Conservation (phyloP, 495 filamentous ascomycete genomes). For the Hamigera avellanea region DNA sequence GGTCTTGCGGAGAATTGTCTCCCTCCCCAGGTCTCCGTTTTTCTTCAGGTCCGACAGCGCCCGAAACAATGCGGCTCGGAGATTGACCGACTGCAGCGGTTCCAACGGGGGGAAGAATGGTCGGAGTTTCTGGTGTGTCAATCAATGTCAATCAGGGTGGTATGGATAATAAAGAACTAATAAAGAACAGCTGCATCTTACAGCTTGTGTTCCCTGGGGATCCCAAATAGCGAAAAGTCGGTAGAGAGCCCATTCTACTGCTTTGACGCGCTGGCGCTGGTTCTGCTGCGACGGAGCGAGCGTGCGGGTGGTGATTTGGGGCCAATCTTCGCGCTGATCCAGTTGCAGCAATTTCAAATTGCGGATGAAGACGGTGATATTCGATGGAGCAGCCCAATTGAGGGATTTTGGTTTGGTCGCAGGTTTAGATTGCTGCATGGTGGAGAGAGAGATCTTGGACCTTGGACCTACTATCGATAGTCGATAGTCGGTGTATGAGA, state of each 20-base stretch:
- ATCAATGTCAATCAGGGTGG: slow-evolving; percentile 1
- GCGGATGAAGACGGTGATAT: slow-evolving; percentile 59
- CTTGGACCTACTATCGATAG: background rate
- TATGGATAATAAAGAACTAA: slow-evolving; percentile 1
- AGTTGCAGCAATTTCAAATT: slow-evolving; percentile 72
- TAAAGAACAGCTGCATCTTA: slow-evolving; percentile 19
- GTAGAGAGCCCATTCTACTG: slow-evolving; percentile 77
- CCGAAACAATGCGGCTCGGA: slow-evolving; percentile 74
- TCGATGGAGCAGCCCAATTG: slow-evolving; percentile 34
- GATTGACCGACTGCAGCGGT: slow-evolving; percentile 76
- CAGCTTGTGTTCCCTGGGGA: slow-evolving; percentile 56
- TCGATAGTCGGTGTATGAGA: background rate
- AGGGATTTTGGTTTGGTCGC: slow-evolving; percentile 21
- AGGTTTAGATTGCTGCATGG: slow-evolving; percentile 22
- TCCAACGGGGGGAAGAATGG: slow-evolving; percentile 84
- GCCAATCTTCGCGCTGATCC: slow-evolving; percentile 67
- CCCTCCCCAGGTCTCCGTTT: slow-evolving; percentile 66
- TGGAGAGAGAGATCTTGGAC: background rate
- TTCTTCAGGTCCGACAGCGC: slow-evolving; percentile 73
- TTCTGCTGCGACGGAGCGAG: slow-evolving; percentile 60
- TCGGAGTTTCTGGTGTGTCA: slow-evolving; percentile 66
- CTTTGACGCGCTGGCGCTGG: slow-evolving; percentile 65
- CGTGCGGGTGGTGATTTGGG: slow-evolving; percentile 48
- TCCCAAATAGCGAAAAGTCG: slow-evolving; percentile 77
- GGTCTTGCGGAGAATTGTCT: slow-evolving; percentile 68